Percentiles rank a stretch among this genome's conserved stretches.
Conservation (phyloP, 495 filamentous ascomycete genomes). For the Daldinia bambusicola region DNA sequence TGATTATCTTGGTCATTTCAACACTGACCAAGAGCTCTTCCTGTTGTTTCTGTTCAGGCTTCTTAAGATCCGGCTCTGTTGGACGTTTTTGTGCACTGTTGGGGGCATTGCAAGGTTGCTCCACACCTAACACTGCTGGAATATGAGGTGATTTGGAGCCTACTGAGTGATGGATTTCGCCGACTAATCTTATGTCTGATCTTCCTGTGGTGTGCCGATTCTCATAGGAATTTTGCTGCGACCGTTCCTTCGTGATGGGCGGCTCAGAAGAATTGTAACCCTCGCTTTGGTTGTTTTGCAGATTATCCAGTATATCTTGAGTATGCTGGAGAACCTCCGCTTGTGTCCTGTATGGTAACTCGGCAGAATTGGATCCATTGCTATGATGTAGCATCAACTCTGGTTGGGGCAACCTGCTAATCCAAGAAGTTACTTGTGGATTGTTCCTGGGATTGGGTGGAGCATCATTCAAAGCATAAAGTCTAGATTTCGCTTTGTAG, state of each 20-base stretch:
- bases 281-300: background rate
- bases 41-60: background rate
- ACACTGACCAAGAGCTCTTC: background rate
- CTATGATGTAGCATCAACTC: slow-evolving; percentile 5
- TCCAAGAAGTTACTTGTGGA: slow-evolving; percentile 32
- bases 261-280: background rate
- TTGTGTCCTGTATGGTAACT: no score
- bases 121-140: background rate
- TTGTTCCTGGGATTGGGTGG: background rate
- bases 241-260: background rate
- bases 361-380: background rate
- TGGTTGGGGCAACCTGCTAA: slow-evolving; percentile 38
- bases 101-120: background rate
- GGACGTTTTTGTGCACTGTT: background rate
- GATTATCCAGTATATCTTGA: no score
- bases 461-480: background rate
- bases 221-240: background rate
- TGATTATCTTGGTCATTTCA: background rate
- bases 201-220: background rate
- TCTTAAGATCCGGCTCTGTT: background rate
- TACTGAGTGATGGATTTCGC: background rate
- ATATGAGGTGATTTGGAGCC: background rate
- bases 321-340: no score
- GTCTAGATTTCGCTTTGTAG: slow-evolving; percentile 19
- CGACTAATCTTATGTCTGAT: background rate